Conservation (phyloP, 2,329 filamentous ascomycete species). For the Juglanconis oblonga region DNA sequence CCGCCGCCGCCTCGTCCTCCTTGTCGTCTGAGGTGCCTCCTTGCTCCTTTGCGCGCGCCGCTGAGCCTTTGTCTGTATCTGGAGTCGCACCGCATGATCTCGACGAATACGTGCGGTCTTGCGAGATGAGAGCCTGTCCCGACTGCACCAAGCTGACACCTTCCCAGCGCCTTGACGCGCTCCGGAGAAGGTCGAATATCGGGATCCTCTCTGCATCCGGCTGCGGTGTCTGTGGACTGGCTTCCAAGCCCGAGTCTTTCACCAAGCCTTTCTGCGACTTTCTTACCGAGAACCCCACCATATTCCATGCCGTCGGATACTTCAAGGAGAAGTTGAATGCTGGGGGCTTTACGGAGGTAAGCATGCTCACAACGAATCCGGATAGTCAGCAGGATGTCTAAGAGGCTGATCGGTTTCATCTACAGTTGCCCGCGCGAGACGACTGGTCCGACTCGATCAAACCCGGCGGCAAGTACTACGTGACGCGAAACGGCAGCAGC, state of each 20-base stretch:
- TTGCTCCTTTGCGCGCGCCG: not conserved
- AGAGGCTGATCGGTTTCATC: constrained; percentile 17
- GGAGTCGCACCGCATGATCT: not conserved
- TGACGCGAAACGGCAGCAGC: constrained; percentile 79
- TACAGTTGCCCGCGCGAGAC: constrained; percentile 71
- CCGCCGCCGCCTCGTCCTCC: not conserved
- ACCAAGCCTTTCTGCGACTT: constrained; percentile 85
- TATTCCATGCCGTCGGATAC: constrained; percentile 84
- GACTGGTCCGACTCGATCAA: constrained; percentile 71
- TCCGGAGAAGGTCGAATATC: not conserved
- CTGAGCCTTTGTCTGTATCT: not conserved
- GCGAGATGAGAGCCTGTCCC: not conserved
- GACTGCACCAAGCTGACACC: not conserved
- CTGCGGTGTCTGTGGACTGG: constrained; percentile 4
- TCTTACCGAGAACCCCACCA: constrained; percentile 83
- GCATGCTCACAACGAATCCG: constrained; percentile 7
- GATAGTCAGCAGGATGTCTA: not conserved
- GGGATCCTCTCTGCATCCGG: not conserved
- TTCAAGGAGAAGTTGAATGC: constrained; percentile 71
- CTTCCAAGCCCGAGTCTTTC: constrained; percentile 60
- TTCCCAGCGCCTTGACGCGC: not conserved
- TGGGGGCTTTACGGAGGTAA: constrained; percentile 70
- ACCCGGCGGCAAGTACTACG: constrained; percentile 84
- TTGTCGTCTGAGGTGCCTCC: too few relatives aligned
- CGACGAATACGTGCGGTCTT: too few relatives aligned